phyloP scores from a whole-genome alignment of 371 early-diverging fungal genomes.

The Mortierella sp. region DNA sequence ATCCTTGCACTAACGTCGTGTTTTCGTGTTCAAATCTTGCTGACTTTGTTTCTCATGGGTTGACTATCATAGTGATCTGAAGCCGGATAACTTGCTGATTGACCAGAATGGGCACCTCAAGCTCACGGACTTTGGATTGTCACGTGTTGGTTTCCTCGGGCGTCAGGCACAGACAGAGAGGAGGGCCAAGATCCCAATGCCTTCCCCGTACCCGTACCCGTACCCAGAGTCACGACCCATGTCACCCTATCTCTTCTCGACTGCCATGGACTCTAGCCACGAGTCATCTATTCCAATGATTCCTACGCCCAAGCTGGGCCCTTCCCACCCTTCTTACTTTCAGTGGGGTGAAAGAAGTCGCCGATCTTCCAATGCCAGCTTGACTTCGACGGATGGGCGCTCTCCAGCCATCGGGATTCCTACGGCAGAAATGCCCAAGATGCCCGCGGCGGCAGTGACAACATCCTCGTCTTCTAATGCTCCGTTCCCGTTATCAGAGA shows the following conservation, averaged over 20 bases:
- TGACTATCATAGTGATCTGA: conserved; percentile 70
- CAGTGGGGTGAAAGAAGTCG: conserved; percentile 50
- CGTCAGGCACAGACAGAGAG: conserved; percentile 77
- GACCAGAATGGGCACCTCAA: conserved; percentile 93
- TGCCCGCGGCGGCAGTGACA: conserved; percentile 45
- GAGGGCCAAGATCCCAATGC: conserved; percentile 27
- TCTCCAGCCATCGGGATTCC: conserved; percentile 29
- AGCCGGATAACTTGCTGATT: conserved; percentile 93
- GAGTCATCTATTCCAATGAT: conserved; percentile 51
- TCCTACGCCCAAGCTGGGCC: conserved; percentile 48
- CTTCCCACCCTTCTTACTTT: conserved; percentile 46
- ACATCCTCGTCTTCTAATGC: conserved; percentile 38
- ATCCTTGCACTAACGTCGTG: background rate
- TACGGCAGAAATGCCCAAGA: conserved; percentile 36
- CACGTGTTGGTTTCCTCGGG: conserved; percentile 86
- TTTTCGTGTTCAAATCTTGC: no score
- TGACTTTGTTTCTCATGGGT: background rate
- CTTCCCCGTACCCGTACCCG: conserved; percentile 28
- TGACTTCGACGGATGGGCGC: conserved; percentile 30
- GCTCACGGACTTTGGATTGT: conserved; percentile 95
- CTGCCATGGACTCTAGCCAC: conserved; percentile 29
- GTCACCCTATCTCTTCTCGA: conserved; percentile 49
- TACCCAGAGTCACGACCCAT: conserved; percentile 44
- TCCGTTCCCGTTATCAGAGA: conserved; percentile 42
- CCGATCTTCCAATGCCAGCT: conserved; percentile 49